phyloP scores from a whole-genome alignment of 768 basidiomycete species.

The Erythrobasidium yunnanense region DNA sequence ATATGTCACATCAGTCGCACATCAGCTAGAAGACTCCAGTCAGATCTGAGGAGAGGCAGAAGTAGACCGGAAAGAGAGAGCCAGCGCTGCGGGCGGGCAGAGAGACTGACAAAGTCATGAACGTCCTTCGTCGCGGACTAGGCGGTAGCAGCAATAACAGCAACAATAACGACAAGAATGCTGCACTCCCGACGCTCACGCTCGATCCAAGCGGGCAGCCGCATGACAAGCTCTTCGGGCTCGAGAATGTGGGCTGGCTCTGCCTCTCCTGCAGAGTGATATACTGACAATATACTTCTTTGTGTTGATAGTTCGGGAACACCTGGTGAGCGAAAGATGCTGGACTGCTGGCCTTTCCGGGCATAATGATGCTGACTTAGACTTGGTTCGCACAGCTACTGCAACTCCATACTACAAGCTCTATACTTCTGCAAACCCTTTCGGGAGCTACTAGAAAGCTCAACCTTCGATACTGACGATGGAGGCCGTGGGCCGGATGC shows the following conservation, averaged over 20 bases:
- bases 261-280: neutral
- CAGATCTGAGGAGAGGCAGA: too few species aligned
- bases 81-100: too few species aligned
- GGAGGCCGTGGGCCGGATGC: neutral
- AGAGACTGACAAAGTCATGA: constrained; percentile 11
- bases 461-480: constrained; percentile 1
- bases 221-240: constrained; percentile 11
- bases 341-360: constrained; percentile 39
- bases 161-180: constrained; percentile 1
- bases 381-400: constrained; percentile 51
- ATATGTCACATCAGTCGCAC: too few species aligned
- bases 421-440: constrained; percentile 93
- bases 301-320: constrained; percentile 17
- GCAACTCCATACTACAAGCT: constrained; percentile 95
- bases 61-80: too few species aligned
- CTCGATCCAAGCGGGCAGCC: neutral
- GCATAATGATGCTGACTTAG: neutral
- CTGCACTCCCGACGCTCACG: neutral
- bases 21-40: too few species aligned
- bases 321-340: constrained; percentile 17
- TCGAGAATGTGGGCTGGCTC: constrained; percentile 22
- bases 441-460: constrained; percentile 62
- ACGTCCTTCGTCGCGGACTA: constrained; percentile 16
- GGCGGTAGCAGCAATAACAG: constrained; percentile 13
- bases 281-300: neutral